These are phyloP conservation scores for Botrytis squamosa DNA, from an alignment of 2,329 filamentous ascomycete genomes.

Conservation along the genomic window DNA sequence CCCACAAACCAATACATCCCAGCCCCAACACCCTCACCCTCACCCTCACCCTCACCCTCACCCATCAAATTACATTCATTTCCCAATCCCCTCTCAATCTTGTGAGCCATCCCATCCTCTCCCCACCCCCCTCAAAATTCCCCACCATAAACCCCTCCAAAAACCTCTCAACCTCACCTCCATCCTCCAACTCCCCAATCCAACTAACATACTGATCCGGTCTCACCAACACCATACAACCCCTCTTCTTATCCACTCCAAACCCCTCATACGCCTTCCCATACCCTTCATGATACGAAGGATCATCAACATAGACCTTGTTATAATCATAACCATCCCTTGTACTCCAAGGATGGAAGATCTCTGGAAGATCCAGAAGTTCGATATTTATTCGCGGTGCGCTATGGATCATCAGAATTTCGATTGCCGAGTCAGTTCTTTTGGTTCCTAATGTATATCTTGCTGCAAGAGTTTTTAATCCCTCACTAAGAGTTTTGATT, in stretches of 20 bases:
- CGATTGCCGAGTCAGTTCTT: constrained; percentile 48
- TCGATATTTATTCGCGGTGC: constrained; percentile 50
- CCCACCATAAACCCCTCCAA: constrained; percentile 26
- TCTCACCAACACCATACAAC: constrained; percentile 58
- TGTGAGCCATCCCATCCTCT: not conserved
- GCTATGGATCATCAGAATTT: constrained; percentile 61
- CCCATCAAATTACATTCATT: not conserved
- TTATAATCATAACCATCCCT: constrained; percentile 55
- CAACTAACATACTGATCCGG: constrained; percentile 66
- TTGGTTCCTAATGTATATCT: constrained; percentile 43
- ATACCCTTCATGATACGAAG: constrained; percentile 53
- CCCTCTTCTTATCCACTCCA: constrained; percentile 54
- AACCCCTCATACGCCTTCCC: constrained; percentile 55
- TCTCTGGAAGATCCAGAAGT: constrained; percentile 51
- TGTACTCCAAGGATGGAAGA: constrained; percentile 49
- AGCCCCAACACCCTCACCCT: not conserved
- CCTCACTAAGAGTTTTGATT: constrained; percentile 49
- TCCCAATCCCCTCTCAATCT: too few species aligned
- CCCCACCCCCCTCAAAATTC: too few species aligned
- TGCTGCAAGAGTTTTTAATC: constrained; percentile 47
- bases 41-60: too few species aligned
- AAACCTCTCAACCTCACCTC: constrained; percentile 23
- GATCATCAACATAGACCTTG: constrained; percentile 56
- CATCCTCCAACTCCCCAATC: constrained; percentile 41
- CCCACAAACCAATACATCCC: not conserved